A percentile compares a stretch with the other conserved stretches of the same genome.
Evolutionary conservation across 2,329 filamentous ascomycete genomes (phyloP).

Genomic region (Pyricularia sp.): DNA sequence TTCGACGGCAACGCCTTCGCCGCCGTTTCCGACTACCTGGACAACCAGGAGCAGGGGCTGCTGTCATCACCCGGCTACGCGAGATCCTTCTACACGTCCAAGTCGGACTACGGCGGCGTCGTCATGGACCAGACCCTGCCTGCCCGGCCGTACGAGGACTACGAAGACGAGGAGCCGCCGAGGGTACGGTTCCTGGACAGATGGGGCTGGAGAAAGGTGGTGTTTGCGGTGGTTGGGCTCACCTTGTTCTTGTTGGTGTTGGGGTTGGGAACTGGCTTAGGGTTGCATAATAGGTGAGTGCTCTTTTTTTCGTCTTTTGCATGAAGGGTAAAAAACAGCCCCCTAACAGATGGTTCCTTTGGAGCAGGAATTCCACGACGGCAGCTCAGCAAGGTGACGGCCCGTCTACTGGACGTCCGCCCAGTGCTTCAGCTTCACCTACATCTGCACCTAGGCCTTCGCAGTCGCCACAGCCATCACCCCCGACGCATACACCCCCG

Average conservation of each 20-base stretch:
- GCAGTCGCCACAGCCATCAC: neutral
- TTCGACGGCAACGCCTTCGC: slow-evolving; percentile 8
- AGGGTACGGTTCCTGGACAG: slow-evolving; percentile 13
- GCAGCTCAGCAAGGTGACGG: neutral
- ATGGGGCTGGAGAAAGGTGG: slow-evolving; percentile 24
- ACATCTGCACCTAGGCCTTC: neutral
- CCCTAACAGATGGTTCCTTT: neutral
- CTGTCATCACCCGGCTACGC: neutral
- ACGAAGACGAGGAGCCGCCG: neutral
- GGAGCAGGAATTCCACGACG: neutral
- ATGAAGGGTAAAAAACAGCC: neutral
- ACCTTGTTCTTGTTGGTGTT: slow-evolving; percentile 22
- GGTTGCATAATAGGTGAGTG: slow-evolving; percentile 17
- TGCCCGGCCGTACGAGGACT: neutral
- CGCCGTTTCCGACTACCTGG: neutral
- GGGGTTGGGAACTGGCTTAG: slow-evolving; percentile 28
- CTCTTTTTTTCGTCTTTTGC: neutral
- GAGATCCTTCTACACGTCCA: neutral
- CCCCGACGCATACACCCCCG: neutral
- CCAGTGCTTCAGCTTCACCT: neutral
- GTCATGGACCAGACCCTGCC: neutral
- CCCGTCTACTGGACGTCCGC: neutral
- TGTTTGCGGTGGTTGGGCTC: slow-evolving; percentile 13
- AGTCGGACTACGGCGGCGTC: too few relatives aligned
- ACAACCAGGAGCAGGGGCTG: neutral